Conservation (phyloP, 2,329 filamentous ascomycete species). For the Bipolaris zeicola region DNA sequence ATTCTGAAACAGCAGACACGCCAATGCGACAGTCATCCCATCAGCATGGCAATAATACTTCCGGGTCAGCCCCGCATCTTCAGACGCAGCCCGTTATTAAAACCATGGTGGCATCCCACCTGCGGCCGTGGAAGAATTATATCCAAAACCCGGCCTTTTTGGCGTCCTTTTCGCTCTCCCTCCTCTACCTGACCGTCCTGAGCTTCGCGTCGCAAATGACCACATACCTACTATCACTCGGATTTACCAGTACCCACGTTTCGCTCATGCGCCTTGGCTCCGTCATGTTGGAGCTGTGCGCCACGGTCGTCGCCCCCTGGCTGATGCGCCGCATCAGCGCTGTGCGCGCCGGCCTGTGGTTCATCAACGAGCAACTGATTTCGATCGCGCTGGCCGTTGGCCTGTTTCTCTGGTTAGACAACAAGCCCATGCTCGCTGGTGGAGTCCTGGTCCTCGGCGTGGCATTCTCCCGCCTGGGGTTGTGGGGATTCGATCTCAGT, state of each 20-base stretch:
- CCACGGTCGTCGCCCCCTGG: conserved; percentile 65
- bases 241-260: conserved; percentile 59
- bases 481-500: conserved; percentile 57
- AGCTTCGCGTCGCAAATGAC: conserved; percentile 63
- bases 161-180: conserved; percentile 63
- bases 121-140: conserved; percentile 51
- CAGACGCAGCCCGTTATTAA: conserved; percentile 4
- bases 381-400: conserved; percentile 54
- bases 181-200: conserved; percentile 63
- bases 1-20: conserved; percentile 13
- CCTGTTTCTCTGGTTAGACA: conserved; percentile 26
- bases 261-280: conserved; percentile 60
- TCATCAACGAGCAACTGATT: conserved; percentile 68
- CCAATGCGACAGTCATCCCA: conserved; percentile 8
- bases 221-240: conserved; percentile 64
- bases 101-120: conserved; percentile 1
- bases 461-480: conserved; percentile 50
- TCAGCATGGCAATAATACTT: background rate
- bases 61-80: conserved; percentile 9
- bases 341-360: conserved; percentile 73
- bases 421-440: conserved; percentile 29
- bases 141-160: conserved; percentile 62
- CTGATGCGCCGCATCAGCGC: conserved; percentile 58
- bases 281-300: conserved; percentile 62
- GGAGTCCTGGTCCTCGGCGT: conserved; percentile 47